Evolutionary conservation across 2,329 filamentous ascomycete genomes (phyloP).

Genomic region (Aspergillus fructus): DNA sequence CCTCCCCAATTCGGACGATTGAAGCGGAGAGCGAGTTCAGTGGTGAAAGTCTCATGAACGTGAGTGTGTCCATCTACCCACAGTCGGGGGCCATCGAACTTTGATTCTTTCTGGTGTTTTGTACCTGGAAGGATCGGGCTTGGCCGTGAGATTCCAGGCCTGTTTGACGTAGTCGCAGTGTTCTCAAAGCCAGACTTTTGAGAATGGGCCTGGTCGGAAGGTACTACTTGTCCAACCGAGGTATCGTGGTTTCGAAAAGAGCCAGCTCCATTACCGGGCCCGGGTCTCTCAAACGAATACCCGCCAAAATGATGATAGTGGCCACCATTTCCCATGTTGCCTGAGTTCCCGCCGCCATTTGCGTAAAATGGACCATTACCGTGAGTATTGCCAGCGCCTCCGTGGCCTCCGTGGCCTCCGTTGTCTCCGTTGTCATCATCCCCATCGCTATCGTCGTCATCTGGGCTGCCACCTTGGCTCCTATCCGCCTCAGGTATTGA

Average conservation of each 20-base stretch:
- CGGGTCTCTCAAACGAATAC: not conserved
- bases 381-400: not conserved
- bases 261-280: not conserved
- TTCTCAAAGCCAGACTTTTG: not conserved
- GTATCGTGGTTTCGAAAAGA: not conserved
- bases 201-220: not conserved
- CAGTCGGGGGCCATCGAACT: not conserved
- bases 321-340: not conserved
- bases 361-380: not conserved
- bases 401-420: not conserved
- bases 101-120: not conserved
- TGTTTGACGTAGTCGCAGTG: not conserved
- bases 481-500: not conserved
- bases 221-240: not conserved
- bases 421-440: not conserved
- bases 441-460: not conserved
- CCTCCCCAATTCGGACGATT: not conserved
- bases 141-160: not conserved
- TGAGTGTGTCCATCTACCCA: not conserved
- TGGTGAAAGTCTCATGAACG: not conserved
- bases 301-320: not conserved
- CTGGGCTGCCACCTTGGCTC: not conserved
- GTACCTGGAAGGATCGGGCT: not conserved
- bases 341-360: not conserved
- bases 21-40: not conserved